A percentile compares a stretch with the other conserved stretches of the same genome.
Conservation (phyloP, 306 rosid genomes). For the Ziziphus jujuba region DNA sequence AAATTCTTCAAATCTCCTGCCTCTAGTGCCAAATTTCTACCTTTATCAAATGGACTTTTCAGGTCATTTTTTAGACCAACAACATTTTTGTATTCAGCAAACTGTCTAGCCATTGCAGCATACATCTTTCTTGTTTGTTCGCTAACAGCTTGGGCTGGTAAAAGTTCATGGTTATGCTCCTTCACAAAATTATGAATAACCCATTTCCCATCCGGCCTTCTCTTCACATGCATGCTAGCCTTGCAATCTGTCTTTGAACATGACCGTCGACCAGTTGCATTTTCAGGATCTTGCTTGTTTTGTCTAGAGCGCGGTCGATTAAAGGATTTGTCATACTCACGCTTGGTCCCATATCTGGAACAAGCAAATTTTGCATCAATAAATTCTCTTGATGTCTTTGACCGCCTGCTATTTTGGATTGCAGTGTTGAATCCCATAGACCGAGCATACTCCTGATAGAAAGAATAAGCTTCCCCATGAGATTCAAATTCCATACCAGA, state of each 20-base stretch:
- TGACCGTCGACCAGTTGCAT: constrained; percentile 86
- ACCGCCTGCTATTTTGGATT: constrained; percentile 96
- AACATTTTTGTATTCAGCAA: constrained; percentile 93
- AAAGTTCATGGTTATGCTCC: constrained; percentile 93
- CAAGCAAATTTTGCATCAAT: constrained; percentile 99
- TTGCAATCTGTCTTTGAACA: constrained; percentile 96
- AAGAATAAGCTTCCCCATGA: constrained; percentile 93
- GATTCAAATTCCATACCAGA: constrained; percentile 99
- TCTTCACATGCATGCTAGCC: constrained; percentile 99
- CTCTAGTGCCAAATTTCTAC: constrained; percentile 76
- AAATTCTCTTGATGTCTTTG: constrained; percentile 94
- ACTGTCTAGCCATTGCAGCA: constrained; percentile 98
- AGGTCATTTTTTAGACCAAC: constrained; percentile 81
- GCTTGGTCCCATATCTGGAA: constrained; percentile 94
- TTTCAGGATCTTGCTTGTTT: constrained; percentile 88
- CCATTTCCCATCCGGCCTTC: constrained; percentile 97
- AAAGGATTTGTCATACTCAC: constrained; percentile 88
- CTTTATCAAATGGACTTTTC: constrained; percentile 79
- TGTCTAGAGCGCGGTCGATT: constrained; percentile 88
- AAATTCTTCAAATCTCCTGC: constrained; percentile 72
- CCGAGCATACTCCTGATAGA: constrained; percentile 98
- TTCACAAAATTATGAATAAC: constrained; percentile 92
- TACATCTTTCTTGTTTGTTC: constrained; percentile 98
- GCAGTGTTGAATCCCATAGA: constrained; percentile 98
- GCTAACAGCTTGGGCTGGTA: constrained; percentile 99